These are phyloP conservation scores for Aspergillus carlsbadensis DNA, from an alignment of 495 filamentous ascomycete species.

Conservation along the genomic window DNA sequence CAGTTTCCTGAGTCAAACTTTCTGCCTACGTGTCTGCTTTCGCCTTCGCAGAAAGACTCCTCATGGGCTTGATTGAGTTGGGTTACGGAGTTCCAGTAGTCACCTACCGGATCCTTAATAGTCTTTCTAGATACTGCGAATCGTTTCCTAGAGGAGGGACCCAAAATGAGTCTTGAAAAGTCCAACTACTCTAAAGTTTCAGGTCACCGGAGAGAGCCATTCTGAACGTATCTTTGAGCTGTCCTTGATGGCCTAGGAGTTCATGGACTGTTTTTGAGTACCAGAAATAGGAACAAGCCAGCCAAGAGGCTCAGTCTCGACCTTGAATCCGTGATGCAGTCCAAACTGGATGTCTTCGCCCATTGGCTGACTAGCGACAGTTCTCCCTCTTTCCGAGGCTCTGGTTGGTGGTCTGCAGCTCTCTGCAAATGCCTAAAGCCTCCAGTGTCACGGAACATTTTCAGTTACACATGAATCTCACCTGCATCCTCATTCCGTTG, in stretches of 20 bases:
- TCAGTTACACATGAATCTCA: not conserved
- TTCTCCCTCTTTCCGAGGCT: not conserved
- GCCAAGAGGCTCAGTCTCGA: not conserved
- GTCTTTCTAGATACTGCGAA: no score
- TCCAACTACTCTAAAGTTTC: slow-evolving; percentile 3
- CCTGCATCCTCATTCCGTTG: not conserved
- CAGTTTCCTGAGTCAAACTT: no score
- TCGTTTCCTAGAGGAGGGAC: no score
- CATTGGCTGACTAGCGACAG: not conserved
- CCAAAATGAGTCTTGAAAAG: not conserved
- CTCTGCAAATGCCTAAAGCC: not conserved
- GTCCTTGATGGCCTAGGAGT: not conserved
- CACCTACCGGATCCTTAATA: no score
- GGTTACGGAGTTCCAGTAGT: no score
- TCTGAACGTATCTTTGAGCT: not conserved
- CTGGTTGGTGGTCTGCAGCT: not conserved
- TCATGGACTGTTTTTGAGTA: not conserved
- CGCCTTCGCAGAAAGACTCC: no score
- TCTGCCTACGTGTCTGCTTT: no score
- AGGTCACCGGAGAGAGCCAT: not conserved
- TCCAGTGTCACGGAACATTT: slow-evolving; percentile 2
- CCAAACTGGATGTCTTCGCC: not conserved
- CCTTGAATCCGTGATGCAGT: not conserved
- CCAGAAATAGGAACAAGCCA: not conserved
- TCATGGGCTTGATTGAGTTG: no score